Conservation (phyloP, 1,284 basidiomycete species). For the Gomphus sp. region DNA sequence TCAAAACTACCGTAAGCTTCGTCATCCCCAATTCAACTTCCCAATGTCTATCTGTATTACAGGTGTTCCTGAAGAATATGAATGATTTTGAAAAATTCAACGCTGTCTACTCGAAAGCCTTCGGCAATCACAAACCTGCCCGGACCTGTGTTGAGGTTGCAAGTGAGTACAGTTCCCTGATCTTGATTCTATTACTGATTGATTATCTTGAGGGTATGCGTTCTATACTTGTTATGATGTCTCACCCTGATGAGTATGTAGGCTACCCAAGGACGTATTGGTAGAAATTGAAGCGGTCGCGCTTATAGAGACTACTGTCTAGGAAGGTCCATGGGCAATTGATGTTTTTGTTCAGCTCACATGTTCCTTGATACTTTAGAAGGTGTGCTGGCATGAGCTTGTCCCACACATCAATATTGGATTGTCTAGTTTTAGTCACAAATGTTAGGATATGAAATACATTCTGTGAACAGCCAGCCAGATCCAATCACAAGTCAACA, state of each 20-base stretch:
- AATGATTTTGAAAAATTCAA: constrained; percentile 86
- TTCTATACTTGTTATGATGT: neutral
- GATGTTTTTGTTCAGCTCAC: neutral
- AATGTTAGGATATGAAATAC: too few relatives aligned
- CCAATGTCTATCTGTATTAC: neutral
- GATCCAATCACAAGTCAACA: too few relatives aligned
- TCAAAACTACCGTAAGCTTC: constrained; percentile 72
- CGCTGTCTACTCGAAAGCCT: constrained; percentile 66
- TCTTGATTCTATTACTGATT: neutral
- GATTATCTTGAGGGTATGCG: neutral
- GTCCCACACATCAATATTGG: neutral
- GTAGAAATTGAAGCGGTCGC: constrained; percentile 92
- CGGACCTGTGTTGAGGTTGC: constrained; percentile 81
- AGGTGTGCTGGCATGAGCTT: neutral
- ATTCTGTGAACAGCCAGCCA: too few relatives aligned
- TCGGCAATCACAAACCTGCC: constrained; percentile 89
- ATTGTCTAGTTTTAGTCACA: neutral
- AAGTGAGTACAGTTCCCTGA: constrained; percentile 23
- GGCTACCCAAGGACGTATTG: constrained; percentile 70
- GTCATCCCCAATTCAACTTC: neutral
- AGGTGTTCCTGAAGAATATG: constrained; percentile 93
- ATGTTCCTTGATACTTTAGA: neutral
- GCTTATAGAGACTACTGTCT: neutral
- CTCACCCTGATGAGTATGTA: neutral
- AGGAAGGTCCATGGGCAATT: neutral